Percentiles rank a stretch among this genome's conserved stretches.
Conservation (phyloP, 176 grass and related monocot species). For the Eremochloa ophiuroides region DNA sequence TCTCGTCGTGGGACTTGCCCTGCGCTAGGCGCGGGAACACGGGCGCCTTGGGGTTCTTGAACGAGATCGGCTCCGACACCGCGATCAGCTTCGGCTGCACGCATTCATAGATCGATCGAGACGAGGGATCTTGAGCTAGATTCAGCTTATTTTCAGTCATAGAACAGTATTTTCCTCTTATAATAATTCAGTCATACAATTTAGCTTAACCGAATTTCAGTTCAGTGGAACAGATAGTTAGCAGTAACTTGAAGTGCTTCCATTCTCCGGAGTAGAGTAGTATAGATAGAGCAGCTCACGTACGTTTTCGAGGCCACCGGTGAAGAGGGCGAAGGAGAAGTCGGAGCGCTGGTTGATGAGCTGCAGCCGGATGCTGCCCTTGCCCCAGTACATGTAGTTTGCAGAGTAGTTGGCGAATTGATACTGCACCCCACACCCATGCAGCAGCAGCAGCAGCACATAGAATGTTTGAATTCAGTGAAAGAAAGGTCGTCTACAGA, state of each 20-base stretch:
- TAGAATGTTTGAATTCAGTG: too few relatives aligned
- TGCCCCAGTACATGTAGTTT: conserved; percentile 50
- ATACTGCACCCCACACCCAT: conserved; percentile 24
- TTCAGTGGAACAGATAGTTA: too few relatives aligned
- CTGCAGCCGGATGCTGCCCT: conserved; percentile 53
- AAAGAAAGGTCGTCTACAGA: too few relatives aligned
- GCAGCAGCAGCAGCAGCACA: background rate
- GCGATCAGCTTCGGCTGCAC: conserved; percentile 60
- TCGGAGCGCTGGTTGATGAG: conserved; percentile 89
- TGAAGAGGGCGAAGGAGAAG: conserved; percentile 75
- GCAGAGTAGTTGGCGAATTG: conserved; percentile 70
- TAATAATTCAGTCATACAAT: too few relatives aligned
- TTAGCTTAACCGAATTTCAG: too few relatives aligned
- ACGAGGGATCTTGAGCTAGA: too few relatives aligned
- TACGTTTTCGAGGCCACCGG: conserved; percentile 65
- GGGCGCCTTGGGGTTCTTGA: conserved; percentile 73
- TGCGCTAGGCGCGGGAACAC: conserved; percentile 92
- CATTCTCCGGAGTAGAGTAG: too few relatives aligned
- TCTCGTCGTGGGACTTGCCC: conserved; percentile 80
- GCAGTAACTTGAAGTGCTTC: too few relatives aligned
- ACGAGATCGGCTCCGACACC: conserved; percentile 40
- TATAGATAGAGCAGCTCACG: too few relatives aligned
- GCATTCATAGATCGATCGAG: background rate
- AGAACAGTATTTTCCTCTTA: too few relatives aligned
- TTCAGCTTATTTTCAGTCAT: too few relatives aligned